Evolutionary conservation across 179 eudicot species (phyloP), one percentile per base, ranked within the genome.

Genomic region (Camellia oleifera): DNA sequence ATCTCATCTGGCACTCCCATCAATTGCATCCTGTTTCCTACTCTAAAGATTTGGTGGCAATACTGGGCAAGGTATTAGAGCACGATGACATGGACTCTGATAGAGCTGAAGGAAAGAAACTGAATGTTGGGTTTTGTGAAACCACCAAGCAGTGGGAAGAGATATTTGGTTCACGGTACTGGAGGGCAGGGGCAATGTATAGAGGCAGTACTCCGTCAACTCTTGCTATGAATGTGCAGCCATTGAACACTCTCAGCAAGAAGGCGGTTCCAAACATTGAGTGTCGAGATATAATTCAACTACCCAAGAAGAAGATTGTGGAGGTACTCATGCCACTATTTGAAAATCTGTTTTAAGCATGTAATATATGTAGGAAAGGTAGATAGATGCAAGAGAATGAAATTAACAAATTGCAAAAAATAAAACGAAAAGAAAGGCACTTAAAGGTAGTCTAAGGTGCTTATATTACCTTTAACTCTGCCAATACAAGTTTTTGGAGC

Each of bases 101-200:
- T 85, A 85, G 97, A 82, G 79, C 90, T 72, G 88, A 92, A 88
- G 97, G 98, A 54, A 84, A 84, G 72, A 91, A 91, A 77, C 88
- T 92, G 79, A 92, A 94, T 83, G 79, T 82, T 69, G 97, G 98
- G 23, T 91, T 90, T 84, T 82, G 87, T 72, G 92, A 83, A 72
- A 92, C 94, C 42, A 88, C 92, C 71, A 86, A 83, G 84, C 87
- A 84, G 63, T 92, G 88, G 86, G 97, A 91, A 82, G 90, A 87
- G 68, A 89, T 89, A 75, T 94, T 88, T 78, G 98, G 98, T 54
- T 66, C 23, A 44, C 86, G 95, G 80, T 94, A 92, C 80, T 91
- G 93, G 94, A 92, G 90, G 77, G 93, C 98, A 23, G 97, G 97
- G 77, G 92, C 91, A 56, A 94, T 94, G 98, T 83, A 94, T 75